These are phyloP conservation scores for Coemansia sp. DNA, from an alignment of 192 early-diverging fungal genomes.

Conservation along the genomic window DNA sequence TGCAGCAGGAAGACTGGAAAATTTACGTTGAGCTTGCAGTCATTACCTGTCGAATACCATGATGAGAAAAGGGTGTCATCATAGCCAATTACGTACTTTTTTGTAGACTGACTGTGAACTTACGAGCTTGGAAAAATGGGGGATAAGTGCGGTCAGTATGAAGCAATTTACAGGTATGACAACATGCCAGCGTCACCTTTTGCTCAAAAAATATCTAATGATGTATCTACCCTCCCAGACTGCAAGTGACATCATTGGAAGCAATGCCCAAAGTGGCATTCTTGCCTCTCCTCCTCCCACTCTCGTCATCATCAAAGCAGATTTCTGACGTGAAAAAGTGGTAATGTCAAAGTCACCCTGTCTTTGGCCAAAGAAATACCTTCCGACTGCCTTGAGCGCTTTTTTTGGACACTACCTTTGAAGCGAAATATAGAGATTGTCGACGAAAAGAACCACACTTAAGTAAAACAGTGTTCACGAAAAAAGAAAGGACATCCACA, in stretches of 20 bases:
- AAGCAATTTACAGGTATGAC: not conserved
- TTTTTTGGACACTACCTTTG: too few relatives aligned
- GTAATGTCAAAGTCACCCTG: too few relatives aligned
- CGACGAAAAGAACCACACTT: too few relatives aligned
- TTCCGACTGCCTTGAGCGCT: not conserved
- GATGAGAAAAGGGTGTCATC: too few relatives aligned
- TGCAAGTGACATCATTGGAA: not conserved
- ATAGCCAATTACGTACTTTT: too few relatives aligned
- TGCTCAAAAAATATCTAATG: not conserved
- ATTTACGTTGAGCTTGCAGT: too few relatives aligned
- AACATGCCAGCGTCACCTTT: not conserved
- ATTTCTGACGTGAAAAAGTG: not conserved
- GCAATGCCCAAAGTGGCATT: not conserved
- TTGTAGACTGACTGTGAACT: not conserved
- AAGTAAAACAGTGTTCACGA: too few relatives aligned
- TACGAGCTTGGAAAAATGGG: not conserved
- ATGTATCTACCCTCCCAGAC: too few relatives aligned
- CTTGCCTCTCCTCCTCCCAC: not conserved
- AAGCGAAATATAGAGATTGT: too few relatives aligned
- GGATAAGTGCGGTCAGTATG: not conserved
- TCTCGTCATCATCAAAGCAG: not conserved
- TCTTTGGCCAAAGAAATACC: not conserved
- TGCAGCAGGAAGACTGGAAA: too few relatives aligned
- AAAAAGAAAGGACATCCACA: too few relatives aligned
- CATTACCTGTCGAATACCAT: too few relatives aligned